Evolutionary conservation across 495 filamentous ascomycete genomes (phyloP).

Genomic region (Penicillium steckii): DNA sequence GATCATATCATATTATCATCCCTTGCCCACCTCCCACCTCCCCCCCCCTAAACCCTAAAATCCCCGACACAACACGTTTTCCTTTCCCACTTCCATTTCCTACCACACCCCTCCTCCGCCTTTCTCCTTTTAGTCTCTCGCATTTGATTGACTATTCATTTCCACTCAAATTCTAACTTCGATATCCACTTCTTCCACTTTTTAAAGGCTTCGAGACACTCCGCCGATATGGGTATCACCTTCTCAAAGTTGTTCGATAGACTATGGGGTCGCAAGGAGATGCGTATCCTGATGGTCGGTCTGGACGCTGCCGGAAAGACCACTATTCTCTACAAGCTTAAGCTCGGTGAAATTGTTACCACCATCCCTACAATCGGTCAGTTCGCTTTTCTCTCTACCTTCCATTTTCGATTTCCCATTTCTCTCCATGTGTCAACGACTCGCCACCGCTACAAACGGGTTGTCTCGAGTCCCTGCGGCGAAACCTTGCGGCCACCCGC

Average conservation of each 20-base stretch:
- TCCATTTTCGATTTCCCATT: constrained; percentile 7
- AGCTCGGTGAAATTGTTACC: constrained; percentile 99
- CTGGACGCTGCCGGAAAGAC: constrained; percentile 99
- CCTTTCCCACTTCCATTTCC: constrained; percentile 16
- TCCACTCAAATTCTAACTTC: neutral
- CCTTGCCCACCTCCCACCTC: constrained; percentile 10
- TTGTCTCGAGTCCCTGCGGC: neutral
- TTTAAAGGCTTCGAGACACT: constrained; percentile 35
- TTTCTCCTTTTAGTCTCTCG: too few species aligned
- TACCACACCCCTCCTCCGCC: constrained; percentile 11
- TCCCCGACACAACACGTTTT: constrained; percentile 33
- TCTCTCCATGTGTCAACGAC: neutral
- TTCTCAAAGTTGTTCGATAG: constrained; percentile 92
- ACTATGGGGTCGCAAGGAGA: constrained; percentile 99
- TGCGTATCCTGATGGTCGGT: constrained; percentile 99
- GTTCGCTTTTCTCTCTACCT: constrained; percentile 32
- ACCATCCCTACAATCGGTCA: constrained; percentile 99
- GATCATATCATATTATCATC: constrained; percentile 3
- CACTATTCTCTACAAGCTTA: constrained; percentile 99
- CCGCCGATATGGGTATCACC: constrained; percentile 86
- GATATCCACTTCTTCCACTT: constrained; percentile 10
- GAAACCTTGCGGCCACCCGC: neutral
- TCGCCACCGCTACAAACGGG: neutral
- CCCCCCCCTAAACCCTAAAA: constrained; percentile 14
- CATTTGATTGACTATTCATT: neutral